Base-by-base conservation (phyloP, 2,329 filamentous ascomycete species). In the Apiospora arundinis region DNA sequence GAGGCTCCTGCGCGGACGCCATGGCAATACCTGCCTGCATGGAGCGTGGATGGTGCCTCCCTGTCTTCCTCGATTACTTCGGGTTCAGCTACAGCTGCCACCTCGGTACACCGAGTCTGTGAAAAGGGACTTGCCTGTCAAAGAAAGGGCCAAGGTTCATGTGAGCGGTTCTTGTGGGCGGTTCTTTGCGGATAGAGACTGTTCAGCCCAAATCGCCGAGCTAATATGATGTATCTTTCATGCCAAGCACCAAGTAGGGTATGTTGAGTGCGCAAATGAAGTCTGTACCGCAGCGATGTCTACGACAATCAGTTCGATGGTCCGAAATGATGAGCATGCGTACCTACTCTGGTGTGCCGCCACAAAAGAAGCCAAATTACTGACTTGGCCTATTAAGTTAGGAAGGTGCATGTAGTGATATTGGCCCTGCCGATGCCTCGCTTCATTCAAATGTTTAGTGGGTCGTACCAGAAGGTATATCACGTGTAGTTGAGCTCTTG, bases 1-100 rank as follows among this genome's bases (percentile, higher is more conserved):
- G 56, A 63, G 56, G 56, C 56, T 63, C 56, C 56, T 40, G 56
- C 56, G 56, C 18, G 56, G 56, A 18, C 28, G 56, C 56, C 56
- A 32, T 49, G 23, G 11, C 12, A 48, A 25, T 18, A 28, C n/a
- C 23, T 32, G 44, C 44, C 5, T 48, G 32, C 66, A 37, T 48
- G 66, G 16, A 23, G 5, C 32, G 9, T 32, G 23, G n/a, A 12
- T 32, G 23, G n/a, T 32, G 66, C 6, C 66, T 48, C 44, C 42
- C 66, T 25, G 8, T 11, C 25, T 23, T 48, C 25, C 2, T 21
- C 28, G 1, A 11, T 48, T n/a, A 37, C 6, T 44, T 48, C 5
- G 14, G 9, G 42, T 23, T 63, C 21, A 37, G 52, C 28, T 37
- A 60, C 21, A 37, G 52, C 28, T 37, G 37, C 37, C 52, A 60